Conservation (phyloP, 129 eudicot genomes). For the Daucus carota region DH1_v3.0 NC_030382.2:57469501-57470000, state of each 20-base stretch:
- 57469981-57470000: not conserved
- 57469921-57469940: constrained; percentile 12
- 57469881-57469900: constrained; percentile 21
- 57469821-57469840: constrained; percentile 10
- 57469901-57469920: constrained; percentile 34
- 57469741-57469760: not conserved
- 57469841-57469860: constrained; percentile 9
- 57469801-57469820: constrained; percentile 33
- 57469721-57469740: not conserved
- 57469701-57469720: not conserved
- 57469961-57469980: no score
- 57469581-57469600: constrained; percentile 73
- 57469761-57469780: not conserved
- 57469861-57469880: constrained; percentile 21
- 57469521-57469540: not conserved
- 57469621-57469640: constrained; percentile 68
- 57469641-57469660: constrained; percentile 41
- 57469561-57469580: constrained; percentile 57
- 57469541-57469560: not conserved
- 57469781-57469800: constrained; percentile 29
- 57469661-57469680: constrained; percentile 46
- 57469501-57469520: not conserved
- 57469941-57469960: not conserved
- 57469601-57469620: constrained; percentile 60
- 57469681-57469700: constrained; percentile 1